Evolutionary conservation across 352 stramenopile genomes (phyloP).

Genomic region (Phytophthora sansomeana): DNA sequence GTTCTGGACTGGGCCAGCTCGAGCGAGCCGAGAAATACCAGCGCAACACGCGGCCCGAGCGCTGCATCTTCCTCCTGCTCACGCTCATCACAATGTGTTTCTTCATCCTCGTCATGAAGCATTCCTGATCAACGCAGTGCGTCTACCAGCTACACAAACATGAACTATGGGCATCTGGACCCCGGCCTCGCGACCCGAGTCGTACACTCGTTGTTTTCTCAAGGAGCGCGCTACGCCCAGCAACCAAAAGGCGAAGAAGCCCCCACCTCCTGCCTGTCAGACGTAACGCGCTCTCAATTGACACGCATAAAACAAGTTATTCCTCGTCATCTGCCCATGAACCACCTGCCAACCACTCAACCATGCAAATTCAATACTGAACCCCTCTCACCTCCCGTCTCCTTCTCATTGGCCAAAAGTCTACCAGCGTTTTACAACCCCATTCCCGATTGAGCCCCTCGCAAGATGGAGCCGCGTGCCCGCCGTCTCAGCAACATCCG

Average conservation of each 20-base stretch:
- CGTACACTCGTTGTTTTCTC: constrained; percentile 46
- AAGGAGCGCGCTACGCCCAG: constrained; percentile 23
- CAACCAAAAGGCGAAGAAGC: not conserved
- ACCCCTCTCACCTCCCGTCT: not conserved
- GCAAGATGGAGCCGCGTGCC: constrained; percentile 56
- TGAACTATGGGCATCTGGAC: constrained; percentile 36
- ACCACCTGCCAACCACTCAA: constrained; percentile 14
- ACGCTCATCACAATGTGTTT: constrained; percentile 74
- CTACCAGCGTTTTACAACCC: not conserved
- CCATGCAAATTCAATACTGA: not conserved
- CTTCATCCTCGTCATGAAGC: constrained; percentile 70
- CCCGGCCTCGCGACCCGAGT: constrained; percentile 29
- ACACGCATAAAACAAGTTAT: constrained; percentile 61
- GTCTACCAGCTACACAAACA: not conserved
- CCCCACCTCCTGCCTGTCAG: not conserved
- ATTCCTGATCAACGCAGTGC: constrained; percentile 46
- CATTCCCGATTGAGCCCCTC: constrained; percentile 9
- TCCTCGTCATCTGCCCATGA: constrained; percentile 48
- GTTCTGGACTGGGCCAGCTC: constrained; percentile 67
- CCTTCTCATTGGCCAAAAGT: constrained; percentile 11
- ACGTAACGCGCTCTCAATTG: constrained; percentile 46
- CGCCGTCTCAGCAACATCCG: constrained; percentile 41
- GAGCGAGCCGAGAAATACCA: constrained; percentile 69
- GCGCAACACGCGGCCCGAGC: constrained; percentile 68
- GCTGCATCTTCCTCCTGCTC: constrained; percentile 77